These are phyloP conservation scores for Pythium rishiriense DNA, from an alignment of 352 stramenopile genomes.

Conservation along the genomic window DNA sequence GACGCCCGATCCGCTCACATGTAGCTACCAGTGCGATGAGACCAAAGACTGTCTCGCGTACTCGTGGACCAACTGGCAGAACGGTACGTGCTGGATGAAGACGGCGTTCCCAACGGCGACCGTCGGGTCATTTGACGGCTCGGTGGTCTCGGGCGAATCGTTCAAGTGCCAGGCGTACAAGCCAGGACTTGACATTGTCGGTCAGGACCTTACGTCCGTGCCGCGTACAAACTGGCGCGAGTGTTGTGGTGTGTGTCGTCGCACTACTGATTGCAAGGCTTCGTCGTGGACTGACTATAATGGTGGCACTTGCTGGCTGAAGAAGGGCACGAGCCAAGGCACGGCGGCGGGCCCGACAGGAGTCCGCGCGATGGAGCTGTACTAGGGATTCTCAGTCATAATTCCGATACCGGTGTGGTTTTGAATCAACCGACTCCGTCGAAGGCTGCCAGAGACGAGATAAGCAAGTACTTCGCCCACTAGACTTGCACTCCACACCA, in stretches of 20 bases:
- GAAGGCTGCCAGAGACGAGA: too few relatives aligned
- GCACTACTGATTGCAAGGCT: neutral
- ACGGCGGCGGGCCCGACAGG: neutral
- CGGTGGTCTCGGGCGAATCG: constrained; percentile 2
- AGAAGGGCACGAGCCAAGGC: neutral
- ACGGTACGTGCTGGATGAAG: constrained; percentile 33
- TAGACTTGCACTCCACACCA: too few relatives aligned
- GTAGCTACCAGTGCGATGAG: neutral
- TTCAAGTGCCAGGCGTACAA: neutral
- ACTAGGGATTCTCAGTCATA: too few relatives aligned
- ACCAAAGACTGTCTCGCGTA: constrained; percentile 18
- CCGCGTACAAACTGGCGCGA: neutral
- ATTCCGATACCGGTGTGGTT: too few relatives aligned
- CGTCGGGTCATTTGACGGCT: neutral
- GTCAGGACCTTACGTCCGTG: neutral
- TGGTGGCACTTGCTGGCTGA: constrained; percentile 40
- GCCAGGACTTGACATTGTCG: neutral
- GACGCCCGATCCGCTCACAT: neutral
- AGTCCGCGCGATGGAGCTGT: too few relatives aligned
- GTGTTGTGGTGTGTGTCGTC: constrained; percentile 5
- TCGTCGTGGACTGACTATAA: neutral
- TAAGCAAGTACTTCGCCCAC: too few relatives aligned
- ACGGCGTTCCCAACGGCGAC: neutral
- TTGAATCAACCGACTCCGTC: too few relatives aligned
- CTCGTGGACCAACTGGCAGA: constrained; percentile 23